Evolutionary conservation across 2,329 filamentous ascomycete species (phyloP), one percentile per base, ranked within the genome.

Genomic region (Fonsecaea pedrosoi): DNA sequence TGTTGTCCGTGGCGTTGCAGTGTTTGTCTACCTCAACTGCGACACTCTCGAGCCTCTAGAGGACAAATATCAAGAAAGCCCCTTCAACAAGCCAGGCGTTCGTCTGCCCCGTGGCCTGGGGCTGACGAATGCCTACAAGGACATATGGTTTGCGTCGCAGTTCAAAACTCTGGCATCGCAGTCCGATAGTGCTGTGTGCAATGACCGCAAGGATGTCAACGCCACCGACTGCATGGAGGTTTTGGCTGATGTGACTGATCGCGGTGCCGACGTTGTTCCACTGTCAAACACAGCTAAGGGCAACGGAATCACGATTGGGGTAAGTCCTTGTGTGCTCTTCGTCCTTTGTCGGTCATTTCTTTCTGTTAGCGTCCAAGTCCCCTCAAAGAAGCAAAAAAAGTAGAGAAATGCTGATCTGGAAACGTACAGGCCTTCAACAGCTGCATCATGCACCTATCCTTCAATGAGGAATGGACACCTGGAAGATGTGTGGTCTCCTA

Each of bases 1-100:
- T 37, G 18, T 25, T 21, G 15, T 66, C 45, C 54, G 54, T 32
- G 64, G 64, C 21, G 25, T 59, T 15, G 64, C 57, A 8, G 48
- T 60, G 8, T 62, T 66, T 37, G 64, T 66, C n/a, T 62, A 40
- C 21, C 34, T 60, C 21, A 54, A 66, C 54, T 66, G 64, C 54
- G 13, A 25, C 10, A 63, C 59, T n/a, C 12, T 60, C 5, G n/a
- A 30, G 15, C 64, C 64, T 9, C 34, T 62, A 35, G 54, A 54
- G 12, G 45, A 63, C 37, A 55, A 60, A 4, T 13, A 54, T 21
- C 54, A 66, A 55, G 59, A 66, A 42, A 35, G 54, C 1, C 42
- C 64, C 15, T 62, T 21, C n/a, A 37, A 21, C 13, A 42, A 66
- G 30, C 34, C 32, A 6, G 59, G 54, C 15, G 64, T 66, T 9